Evolutionary conservation across 2,329 filamentous ascomycete genomes (phyloP).

Genomic region (Paraphaeosphaeria sporulosa): DNA sequence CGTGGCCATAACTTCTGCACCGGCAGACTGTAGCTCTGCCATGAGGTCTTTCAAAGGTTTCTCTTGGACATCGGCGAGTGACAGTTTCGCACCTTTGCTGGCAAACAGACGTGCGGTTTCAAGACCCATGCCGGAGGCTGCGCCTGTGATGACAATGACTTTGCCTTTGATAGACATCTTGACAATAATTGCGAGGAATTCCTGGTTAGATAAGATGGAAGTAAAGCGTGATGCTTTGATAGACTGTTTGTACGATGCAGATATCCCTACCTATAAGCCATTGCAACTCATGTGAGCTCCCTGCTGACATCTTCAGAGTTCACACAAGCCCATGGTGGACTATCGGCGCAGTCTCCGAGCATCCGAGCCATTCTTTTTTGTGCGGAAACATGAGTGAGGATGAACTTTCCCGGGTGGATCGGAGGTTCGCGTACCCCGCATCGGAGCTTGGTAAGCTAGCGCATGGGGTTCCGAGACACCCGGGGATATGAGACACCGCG

Average conservation of each 20-base stretch:
- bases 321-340: background rate
- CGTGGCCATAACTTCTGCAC: conserved; percentile 40
- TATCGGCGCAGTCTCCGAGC: conserved; percentile 21
- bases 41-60: conserved; percentile 31
- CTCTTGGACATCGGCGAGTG: conserved; percentile 42
- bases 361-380: conserved; percentile 18
- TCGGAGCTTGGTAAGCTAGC: conserved; percentile 21
- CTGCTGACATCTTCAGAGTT: background rate
- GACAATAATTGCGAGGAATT: background rate
- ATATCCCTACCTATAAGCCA: conserved; percentile 9
- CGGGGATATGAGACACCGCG: no score
- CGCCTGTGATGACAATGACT: conserved; percentile 43
- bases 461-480: no score
- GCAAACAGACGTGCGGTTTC: conserved; percentile 36
- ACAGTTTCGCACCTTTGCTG: conserved; percentile 39
- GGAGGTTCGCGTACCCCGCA: conserved; percentile 8
- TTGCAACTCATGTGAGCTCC: background rate
- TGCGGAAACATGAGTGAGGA: conserved; percentile 10
- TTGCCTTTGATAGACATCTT: conserved; percentile 37
- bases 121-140: conserved; percentile 42
- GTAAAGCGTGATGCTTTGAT: background rate
- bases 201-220: background rate
- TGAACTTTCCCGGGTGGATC: conserved; percentile 19
- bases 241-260: background rate
- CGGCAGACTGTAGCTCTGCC: conserved; percentile 21